Conservation (phyloP, 176 grass and related monocot species). For the Musa acuminata region DNA sequence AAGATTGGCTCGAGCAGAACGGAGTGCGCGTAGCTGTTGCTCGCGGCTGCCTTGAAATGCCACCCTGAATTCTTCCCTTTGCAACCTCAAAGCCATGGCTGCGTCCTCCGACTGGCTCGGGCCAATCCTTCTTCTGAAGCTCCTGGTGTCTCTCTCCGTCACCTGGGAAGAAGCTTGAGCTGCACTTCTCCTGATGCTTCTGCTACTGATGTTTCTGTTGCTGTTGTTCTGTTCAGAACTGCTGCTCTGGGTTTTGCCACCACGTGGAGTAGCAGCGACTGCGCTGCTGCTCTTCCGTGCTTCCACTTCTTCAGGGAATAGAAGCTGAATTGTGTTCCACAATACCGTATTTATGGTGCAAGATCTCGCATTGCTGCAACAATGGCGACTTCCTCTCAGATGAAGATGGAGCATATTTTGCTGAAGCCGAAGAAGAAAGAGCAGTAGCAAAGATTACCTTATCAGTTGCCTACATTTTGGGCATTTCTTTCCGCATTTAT, state of each 20-base stretch:
- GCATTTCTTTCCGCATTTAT: slow-evolving; percentile 76
- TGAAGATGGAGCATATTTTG: background rate
- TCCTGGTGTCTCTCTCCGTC: slow-evolving; percentile 1
- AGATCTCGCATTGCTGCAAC: slow-evolving; percentile 67
- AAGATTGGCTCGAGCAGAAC: slow-evolving; percentile 45
- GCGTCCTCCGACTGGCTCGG: slow-evolving; percentile 53
- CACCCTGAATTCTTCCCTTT: slow-evolving; percentile 73
- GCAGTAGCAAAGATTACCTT: slow-evolving; percentile 32
- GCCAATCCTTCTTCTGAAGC: slow-evolving; percentile 12
- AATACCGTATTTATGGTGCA: slow-evolving; percentile 82
- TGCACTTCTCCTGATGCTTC: slow-evolving; percentile 30
- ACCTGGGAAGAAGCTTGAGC: slow-evolving; percentile 31
- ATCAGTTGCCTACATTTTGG: slow-evolving; percentile 83
- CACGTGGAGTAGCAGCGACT: slow-evolving; percentile 9
- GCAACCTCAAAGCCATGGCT: slow-evolving; percentile 62
- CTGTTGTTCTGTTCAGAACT: slow-evolving; percentile 9
- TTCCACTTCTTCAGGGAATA: slow-evolving; percentile 71
- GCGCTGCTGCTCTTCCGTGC: slow-evolving; percentile 36
- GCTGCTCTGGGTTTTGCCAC: background rate
- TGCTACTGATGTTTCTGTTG: slow-evolving; percentile 21
- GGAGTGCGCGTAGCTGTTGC: slow-evolving; percentile 27
- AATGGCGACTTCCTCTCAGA: background rate
- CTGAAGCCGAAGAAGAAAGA: too few relatives aligned
- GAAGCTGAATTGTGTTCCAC: slow-evolving; percentile 89
- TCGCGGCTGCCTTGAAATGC: slow-evolving; percentile 36